Base-by-base conservation (phyloP, 352 stramenopile genomes). In the Pythium volutum region DNA sequence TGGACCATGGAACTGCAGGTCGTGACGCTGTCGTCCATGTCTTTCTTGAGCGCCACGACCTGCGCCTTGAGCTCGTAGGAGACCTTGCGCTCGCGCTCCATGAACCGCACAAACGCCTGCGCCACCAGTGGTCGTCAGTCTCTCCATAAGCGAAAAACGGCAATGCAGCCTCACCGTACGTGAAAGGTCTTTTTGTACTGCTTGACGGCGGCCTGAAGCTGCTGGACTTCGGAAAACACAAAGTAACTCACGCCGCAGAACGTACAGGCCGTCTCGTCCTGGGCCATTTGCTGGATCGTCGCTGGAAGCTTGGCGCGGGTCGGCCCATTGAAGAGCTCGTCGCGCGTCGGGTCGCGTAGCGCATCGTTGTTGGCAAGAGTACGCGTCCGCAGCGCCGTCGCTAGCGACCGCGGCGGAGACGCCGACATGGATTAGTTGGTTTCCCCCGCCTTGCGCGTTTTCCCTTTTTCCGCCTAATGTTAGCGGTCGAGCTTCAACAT, bases 201-300 rank as follows among this genome's bases (percentile, higher is more conserved):
- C 48, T 88, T 87, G 38, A 81, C 77, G 3, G 70, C 88, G 15
- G 66, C 66, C 63, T 92, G 79, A n/a, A 92, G 69, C 27, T 84
- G 68, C 52, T 92, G 81, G 47, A 94, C 81, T 57, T 94, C 85
- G 27, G 81, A 79, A 65, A 94, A 92, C 9, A 93, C 79, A 55
- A 94, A 94, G 51, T 92, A 94, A 64, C 83, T 92, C 31, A 94
- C 85, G 7, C 85, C 83, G 62, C 83, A 94, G 61, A 92, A 92
- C 9, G 79, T 91, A 64, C 83, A 94, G 1, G 84, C 85, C 6
- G 85, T 94, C 56, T 94, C 85, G 43, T 88, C 83, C 0, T 60
- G 57, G 25, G 67, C 25, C 59, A 94, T 73, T 65, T 87, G 52
- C 58, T 92, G 83, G 55, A 94, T 90, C 46, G 82, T 80, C 34